A percentile compares a stretch with the other conserved stretches of the same genome.
Conservation (phyloP, 2,329 filamentous ascomycete species). For the Nothomitra cinnamomea region DNA sequence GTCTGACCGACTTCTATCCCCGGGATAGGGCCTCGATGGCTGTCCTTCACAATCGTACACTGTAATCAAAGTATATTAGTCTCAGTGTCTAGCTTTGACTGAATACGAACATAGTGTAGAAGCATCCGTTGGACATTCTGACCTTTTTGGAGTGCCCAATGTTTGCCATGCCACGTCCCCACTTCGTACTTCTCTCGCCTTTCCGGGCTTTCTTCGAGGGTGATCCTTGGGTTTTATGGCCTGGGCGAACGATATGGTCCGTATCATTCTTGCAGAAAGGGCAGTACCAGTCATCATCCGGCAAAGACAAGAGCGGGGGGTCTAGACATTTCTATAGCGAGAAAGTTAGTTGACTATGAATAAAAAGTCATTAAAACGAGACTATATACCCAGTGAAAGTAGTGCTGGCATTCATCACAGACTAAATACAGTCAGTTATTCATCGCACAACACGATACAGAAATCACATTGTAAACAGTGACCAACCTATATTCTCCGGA, state of each 20-base stretch:
- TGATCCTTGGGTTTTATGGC: background rate
- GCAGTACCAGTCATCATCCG: constrained; percentile 3
- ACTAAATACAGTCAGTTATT: background rate
- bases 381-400: background rate
- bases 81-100: background rate
- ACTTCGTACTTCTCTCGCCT: background rate
- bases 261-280: background rate
- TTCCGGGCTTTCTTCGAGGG: background rate
- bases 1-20: constrained; percentile 1
- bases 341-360: background rate
- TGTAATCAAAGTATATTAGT: background rate
- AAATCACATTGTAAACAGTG: background rate
- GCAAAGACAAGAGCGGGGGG: background rate
- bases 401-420: background rate
- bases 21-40: constrained; percentile 1
- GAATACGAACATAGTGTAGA: background rate
- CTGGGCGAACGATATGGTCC: background rate
- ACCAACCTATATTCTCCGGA: constrained; percentile 1
- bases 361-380: too few species aligned
- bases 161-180: background rate
- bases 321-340: background rate
- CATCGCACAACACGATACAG: too few species aligned
- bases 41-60: constrained; percentile 1
- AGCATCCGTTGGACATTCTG: background rate
- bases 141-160: constrained; percentile 1